Conservation (phyloP, 139 green algal species). For the Spirogloea muscicola region DNA sequence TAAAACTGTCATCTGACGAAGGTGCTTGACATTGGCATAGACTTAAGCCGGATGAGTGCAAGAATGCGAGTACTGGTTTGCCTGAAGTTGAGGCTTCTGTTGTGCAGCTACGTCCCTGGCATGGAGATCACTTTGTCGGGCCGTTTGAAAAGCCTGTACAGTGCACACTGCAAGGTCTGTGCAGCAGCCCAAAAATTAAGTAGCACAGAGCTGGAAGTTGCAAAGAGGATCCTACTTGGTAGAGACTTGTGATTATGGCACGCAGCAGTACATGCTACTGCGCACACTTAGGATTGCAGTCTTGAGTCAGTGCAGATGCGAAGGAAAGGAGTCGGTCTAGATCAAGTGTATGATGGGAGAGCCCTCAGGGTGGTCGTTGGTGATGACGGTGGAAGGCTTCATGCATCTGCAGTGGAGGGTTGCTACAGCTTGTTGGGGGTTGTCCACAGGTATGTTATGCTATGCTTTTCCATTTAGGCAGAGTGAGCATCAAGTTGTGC, state of each 20-base stretch:
- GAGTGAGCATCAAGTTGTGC: not conserved
- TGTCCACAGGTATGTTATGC: constrained; percentile 64
- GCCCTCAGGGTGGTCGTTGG: constrained; percentile 88
- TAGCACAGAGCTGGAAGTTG: not conserved
- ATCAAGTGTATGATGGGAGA: constrained; percentile 80
- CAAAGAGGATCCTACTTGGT: not conserved
- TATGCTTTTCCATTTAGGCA: not conserved
- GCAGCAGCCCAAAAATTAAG: not conserved
- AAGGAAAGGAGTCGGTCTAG: constrained; percentile 70
- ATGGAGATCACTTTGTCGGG: constrained; percentile 70
- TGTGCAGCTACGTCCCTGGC: constrained; percentile 52
- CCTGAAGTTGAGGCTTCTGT: too few relatives aligned
- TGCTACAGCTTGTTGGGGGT: constrained; percentile 78
- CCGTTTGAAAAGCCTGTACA: constrained; percentile 85
- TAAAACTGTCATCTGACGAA: too few relatives aligned
- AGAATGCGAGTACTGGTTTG: too few relatives aligned
- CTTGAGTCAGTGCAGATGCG: constrained; percentile 32
- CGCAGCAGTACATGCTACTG: not conserved
- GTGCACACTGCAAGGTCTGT: constrained; percentile 78
- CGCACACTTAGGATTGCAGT: not conserved
- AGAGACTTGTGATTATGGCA: too few relatives aligned
- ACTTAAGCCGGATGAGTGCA: too few relatives aligned
- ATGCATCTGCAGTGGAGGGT: constrained; percentile 55
- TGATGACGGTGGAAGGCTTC: constrained; percentile 57
- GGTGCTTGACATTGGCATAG: not conserved